Evolutionary conservation across 2,329 filamentous ascomycete species (phyloP).

Genomic region (Xenosphaeropsis pyriputrescens): DNA sequence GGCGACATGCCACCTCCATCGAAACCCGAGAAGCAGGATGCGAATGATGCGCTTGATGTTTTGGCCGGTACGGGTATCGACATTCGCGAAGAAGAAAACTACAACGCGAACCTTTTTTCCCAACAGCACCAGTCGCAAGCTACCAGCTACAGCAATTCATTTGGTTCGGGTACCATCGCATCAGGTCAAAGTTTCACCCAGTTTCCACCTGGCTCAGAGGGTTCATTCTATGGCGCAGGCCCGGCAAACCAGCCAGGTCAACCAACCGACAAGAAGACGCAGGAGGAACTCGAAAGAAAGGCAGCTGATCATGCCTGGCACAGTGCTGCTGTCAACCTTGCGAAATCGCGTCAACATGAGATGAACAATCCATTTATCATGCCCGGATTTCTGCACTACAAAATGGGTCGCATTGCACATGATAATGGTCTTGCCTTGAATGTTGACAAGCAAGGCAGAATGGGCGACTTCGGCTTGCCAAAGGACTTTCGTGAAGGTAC

Average conservation of each 20-base stretch:
- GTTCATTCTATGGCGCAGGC: slow-evolving; percentile 49
- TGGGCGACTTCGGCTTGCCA: slow-evolving; percentile 21
- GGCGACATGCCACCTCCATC: slow-evolving; percentile 42
- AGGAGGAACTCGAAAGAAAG: slow-evolving; percentile 52
- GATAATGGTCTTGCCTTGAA: slow-evolving; percentile 43
- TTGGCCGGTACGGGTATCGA: slow-evolving; percentile 77
- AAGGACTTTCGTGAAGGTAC: slow-evolving; percentile 10
- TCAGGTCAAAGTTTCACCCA: slow-evolving; percentile 32
- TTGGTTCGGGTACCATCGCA: slow-evolving; percentile 24
- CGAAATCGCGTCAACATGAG: slow-evolving; percentile 41
- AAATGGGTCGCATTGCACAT: slow-evolving; percentile 39
- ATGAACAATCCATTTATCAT: slow-evolving; percentile 27
- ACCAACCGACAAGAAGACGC: slow-evolving; percentile 26
- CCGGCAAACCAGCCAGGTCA: slow-evolving; percentile 47
- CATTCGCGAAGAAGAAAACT: slow-evolving; percentile 74
- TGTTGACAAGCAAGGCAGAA: slow-evolving; percentile 37
- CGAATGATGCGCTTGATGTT: slow-evolving; percentile 69
- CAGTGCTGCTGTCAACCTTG: slow-evolving; percentile 38
- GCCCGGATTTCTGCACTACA: slow-evolving; percentile 16
- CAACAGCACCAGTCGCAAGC: slow-evolving; percentile 31
- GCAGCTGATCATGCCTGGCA: slow-evolving; percentile 51
- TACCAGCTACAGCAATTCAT: slow-evolving; percentile 21
- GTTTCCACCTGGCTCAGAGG: slow-evolving; percentile 37
- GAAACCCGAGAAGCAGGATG: slow-evolving; percentile 45
- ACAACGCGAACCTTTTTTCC: slow-evolving; percentile 43